Percentiles rank a stretch among this genome's conserved stretches.
Conservation (phyloP, 768 basidiomycete genomes). For the Lyophyllum shimeji region DNA sequence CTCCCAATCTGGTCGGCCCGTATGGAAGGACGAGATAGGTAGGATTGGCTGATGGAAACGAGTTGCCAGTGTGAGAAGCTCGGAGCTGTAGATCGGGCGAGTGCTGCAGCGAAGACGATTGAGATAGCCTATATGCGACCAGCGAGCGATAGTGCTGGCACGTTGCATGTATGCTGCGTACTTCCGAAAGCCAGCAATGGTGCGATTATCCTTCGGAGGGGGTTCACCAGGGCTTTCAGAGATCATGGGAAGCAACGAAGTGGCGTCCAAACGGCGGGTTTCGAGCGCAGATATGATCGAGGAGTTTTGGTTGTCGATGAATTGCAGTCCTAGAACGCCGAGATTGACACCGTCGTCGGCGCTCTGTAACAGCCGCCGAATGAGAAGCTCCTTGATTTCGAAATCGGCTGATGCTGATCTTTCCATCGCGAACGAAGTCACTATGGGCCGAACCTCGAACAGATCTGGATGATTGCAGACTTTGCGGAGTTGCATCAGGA, state of each 20-base stretch:
- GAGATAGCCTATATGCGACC: conserved; percentile 70
- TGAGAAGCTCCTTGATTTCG: conserved; percentile 84
- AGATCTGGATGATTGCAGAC: conserved; percentile 94
- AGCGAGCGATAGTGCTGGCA: conserved; percentile 52
- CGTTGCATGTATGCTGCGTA: conserved; percentile 52
- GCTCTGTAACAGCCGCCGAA: conserved; percentile 65
- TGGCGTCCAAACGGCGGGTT: conserved; percentile 59
- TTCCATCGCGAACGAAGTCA: conserved; percentile 72
- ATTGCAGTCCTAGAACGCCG: conserved; percentile 62
- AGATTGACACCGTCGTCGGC: conserved; percentile 55
- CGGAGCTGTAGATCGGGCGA: conserved; percentile 46
- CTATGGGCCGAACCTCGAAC: conserved; percentile 85
- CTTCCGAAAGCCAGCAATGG: conserved; percentile 66
- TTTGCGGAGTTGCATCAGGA: conserved; percentile 97
- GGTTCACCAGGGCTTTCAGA: conserved; percentile 57
- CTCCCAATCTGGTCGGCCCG: conserved; percentile 39
- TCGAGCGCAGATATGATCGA: conserved; percentile 54
- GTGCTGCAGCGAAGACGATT: conserved; percentile 69
- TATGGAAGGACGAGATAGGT: conserved; percentile 47
- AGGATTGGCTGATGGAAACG: conserved; percentile 46
- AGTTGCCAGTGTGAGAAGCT: conserved; percentile 40
- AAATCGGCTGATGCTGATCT: conserved; percentile 77
- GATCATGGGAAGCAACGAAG: conserved; percentile 50
- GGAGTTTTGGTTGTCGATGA: conserved; percentile 54
- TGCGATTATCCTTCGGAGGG: conserved; percentile 74